A percentile compares a stretch with the other conserved stretches of the same genome.
phyloP scores from a whole-genome alignment of 495 filamentous ascomycete genomes.

The Trichoderma virens region DNA sequence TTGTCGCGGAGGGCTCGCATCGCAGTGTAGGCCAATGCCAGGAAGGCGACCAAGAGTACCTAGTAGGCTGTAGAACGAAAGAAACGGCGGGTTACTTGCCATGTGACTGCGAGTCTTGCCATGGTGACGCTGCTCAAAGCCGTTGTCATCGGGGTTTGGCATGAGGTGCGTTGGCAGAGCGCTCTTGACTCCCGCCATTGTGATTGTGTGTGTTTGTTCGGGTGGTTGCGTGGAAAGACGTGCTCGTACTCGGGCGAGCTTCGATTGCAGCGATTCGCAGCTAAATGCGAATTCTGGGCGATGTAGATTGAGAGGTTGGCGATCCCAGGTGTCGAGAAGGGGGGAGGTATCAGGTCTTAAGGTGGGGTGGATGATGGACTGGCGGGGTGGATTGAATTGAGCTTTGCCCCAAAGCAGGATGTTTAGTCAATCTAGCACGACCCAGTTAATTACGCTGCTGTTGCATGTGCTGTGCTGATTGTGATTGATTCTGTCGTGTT shows the following conservation, averaged over 20 bases:
- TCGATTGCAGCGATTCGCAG: background rate
- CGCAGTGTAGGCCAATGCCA: background rate
- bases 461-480: background rate
- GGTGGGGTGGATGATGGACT: background rate
- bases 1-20: background rate
- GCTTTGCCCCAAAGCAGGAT: slow-evolving; percentile 4
- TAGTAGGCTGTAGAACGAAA: no score
- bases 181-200: slow-evolving; percentile 63
- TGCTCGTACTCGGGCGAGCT: background rate
- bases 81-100: slow-evolving; percentile 54
- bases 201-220: slow-evolving; percentile 20
- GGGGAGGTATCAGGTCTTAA: slow-evolving; percentile 8
- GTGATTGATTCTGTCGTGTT: background rate
- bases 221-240: background rate
- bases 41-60: no score
- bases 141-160: slow-evolving; percentile 35
- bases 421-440: background rate
- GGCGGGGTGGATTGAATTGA: background rate
- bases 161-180: slow-evolving; percentile 78
- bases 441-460: slow-evolving; percentile 1
- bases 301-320: background rate
- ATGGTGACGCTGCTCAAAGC: slow-evolving; percentile 67
- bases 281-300: no score
- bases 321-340: background rate
- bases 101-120: slow-evolving; percentile 93